A percentile compares a stretch with the other conserved stretches of the same genome.
phyloP scores from a whole-genome alignment of 1,139 yeast species.

The Candida sojae region DNA sequence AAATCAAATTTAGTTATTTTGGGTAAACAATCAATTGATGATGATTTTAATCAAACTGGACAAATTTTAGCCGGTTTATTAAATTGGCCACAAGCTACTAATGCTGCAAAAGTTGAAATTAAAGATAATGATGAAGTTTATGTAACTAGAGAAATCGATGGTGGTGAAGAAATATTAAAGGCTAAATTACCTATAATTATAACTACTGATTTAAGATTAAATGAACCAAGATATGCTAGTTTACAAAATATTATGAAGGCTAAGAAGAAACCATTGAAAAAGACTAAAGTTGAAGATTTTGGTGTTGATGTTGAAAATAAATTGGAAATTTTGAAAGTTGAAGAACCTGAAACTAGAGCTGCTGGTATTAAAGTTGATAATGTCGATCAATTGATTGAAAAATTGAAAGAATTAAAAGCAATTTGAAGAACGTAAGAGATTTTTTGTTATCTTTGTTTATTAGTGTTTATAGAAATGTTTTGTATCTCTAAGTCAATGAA shows the following conservation, averaged over 20 bases:
- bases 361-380: conserved; percentile 79
- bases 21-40: conserved; percentile 97
- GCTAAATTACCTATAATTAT: conserved; percentile 83
- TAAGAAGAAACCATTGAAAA: conserved; percentile 88
- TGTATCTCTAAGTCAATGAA: background rate
- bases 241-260: conserved; percentile 98
- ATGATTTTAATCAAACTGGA: conserved; percentile 95
- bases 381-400: conserved; percentile 80
- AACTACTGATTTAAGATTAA: conserved; percentile 90
- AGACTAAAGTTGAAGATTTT: conserved; percentile 67
- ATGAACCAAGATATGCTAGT: conserved; percentile 92
- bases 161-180: conserved; percentile 83
- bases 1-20: conserved; percentile 76
- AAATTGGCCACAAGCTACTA: conserved; percentile 98
- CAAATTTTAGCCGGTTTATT: conserved; percentile 94
- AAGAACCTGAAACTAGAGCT: conserved; percentile 81
- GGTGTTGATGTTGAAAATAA: conserved; percentile 66
- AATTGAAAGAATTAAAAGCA: conserved; percentile 72
- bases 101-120: conserved; percentile 84
- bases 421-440: conserved; percentile 25
- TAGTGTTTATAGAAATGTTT: no score
- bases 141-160: conserved; percentile 92
- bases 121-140: conserved; percentile 56
- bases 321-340: conserved; percentile 69
- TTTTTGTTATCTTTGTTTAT: no score